phyloP scores from a whole-genome alignment of 1,284 basidiomycete species.

The Papiliotrema flavescens region DNA sequence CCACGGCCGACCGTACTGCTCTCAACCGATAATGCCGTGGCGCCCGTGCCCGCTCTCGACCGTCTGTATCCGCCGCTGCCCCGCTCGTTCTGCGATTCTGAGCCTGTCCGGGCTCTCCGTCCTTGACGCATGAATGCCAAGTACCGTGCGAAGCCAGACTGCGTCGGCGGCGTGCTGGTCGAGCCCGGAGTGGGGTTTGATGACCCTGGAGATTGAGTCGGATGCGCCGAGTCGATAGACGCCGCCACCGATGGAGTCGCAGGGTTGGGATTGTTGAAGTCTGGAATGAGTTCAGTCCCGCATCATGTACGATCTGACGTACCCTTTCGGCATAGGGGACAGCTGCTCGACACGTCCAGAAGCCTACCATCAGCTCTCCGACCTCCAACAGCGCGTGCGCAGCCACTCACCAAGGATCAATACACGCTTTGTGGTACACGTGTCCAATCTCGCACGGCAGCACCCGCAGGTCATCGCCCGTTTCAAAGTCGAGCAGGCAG shows the following conservation, averaged over 20 bases:
- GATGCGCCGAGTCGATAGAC: too few relatives aligned
- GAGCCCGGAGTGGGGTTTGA: background rate
- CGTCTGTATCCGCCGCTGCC: background rate
- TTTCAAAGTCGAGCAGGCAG: conserved; percentile 87
- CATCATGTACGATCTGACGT: conserved; percentile 20
- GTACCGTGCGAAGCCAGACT: conserved; percentile 38
- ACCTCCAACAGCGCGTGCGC: background rate
- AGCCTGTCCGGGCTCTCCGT: conserved; percentile 1
- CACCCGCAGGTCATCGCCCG: conserved; percentile 82
- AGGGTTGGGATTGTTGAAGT: conserved; percentile 39
- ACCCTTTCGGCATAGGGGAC: conserved; percentile 88
- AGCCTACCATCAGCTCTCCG: conserved; percentile 54
- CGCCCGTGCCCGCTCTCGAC: conserved; percentile 1
- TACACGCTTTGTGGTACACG: conserved; percentile 67
- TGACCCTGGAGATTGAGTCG: background rate
- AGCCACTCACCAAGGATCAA: conserved; percentile 47
- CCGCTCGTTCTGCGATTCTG: conserved; percentile 1
- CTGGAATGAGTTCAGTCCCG: conserved; percentile 14
- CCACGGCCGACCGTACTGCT: conserved; percentile 14
- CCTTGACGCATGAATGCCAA: conserved; percentile 43
- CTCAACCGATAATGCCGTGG: conserved; percentile 4
- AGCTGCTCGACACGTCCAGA: conserved; percentile 80
- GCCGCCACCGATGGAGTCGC: conserved; percentile 4
- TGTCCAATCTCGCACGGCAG: conserved; percentile 86
- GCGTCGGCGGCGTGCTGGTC: conserved; percentile 17